A percentile compares a stretch with the other conserved stretches of the same genome.
phyloP scores from a whole-genome alignment of 805 yeast genomes.

The Saturnispora kantuleensis region DNA sequence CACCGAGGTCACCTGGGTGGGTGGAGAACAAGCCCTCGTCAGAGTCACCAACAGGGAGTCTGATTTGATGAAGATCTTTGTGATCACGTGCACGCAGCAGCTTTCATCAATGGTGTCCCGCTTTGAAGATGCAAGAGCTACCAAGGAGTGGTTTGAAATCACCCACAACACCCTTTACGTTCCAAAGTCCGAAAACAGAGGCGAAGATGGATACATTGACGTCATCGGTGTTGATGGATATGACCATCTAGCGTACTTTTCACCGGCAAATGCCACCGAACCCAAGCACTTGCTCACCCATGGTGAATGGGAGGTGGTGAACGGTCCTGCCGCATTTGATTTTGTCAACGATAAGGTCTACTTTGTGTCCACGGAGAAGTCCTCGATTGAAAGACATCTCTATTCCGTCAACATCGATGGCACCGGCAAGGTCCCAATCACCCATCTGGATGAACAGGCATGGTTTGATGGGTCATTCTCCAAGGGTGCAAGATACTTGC shows the following conservation, averaged over 20 bases:
- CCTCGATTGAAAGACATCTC: slow-evolving; percentile 77
- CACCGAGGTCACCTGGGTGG: slow-evolving; percentile 68
- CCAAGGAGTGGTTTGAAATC: slow-evolving; percentile 71
- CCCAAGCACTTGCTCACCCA: slow-evolving; percentile 48
- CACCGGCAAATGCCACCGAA: slow-evolving; percentile 50
- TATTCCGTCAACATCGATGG: slow-evolving; percentile 54
- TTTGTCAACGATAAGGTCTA: slow-evolving; percentile 41
- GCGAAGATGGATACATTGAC: slow-evolving; percentile 70
- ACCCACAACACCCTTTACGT: slow-evolving; percentile 51
- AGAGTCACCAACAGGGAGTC: slow-evolving; percentile 58
- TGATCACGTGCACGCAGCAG: slow-evolving; percentile 35
- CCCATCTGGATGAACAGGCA: slow-evolving; percentile 47
- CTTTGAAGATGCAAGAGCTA: slow-evolving; percentile 32
- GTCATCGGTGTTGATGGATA: slow-evolving; percentile 52
- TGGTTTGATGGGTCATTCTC: slow-evolving; percentile 70
- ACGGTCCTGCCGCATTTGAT: slow-evolving; percentile 58
- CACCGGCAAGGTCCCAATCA: slow-evolving; percentile 34
- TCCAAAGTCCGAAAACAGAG: slow-evolving; percentile 42
- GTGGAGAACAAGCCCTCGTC: slow-evolving; percentile 39
- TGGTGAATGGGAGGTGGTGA: slow-evolving; percentile 89
- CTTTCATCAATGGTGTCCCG: slow-evolving; percentile 34
- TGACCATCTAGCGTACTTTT: slow-evolving; percentile 75
- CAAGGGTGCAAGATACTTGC: slow-evolving; percentile 61
- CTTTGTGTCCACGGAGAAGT: slow-evolving; percentile 64
- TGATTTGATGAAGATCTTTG: slow-evolving; percentile 48